Evolutionary conservation across 2,329 filamentous ascomycete species (phyloP), one percentile per base, ranked within the genome.

Genomic region (Trichoderma sp.): DNA sequence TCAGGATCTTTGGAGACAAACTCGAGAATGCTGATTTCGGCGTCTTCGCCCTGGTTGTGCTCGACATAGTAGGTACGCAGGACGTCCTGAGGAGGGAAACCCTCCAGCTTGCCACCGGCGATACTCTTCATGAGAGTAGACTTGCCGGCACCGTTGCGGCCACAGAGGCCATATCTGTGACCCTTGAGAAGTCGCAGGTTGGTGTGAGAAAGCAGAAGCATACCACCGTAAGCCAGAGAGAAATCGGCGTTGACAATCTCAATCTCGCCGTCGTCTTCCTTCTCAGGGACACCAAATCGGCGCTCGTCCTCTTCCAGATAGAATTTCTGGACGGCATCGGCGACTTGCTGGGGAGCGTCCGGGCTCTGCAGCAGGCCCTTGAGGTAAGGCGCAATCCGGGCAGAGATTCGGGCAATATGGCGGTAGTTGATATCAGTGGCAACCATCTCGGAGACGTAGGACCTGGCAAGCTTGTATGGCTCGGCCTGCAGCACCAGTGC

Each of bases 121-220:
- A 99, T 99, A 78, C 92, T 93, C 78, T 93, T 92, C 95, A 99
- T 98, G 68, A 99, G 87, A 1, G 95, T 99, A n/a, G 95, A 98
- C 83, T 99, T 99, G 77, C 95, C 95, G 67, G 94, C 93, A 83
- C 95, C 95, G 79, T 99, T 99, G 74, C 94, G 92, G 75, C 95
- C 95, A 76, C 94, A 97, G 19, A 99, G 91, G 78, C 95, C 95
- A 78, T 99, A 99, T 68, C 95, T 91, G 80, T 98, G 95, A 67
- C 95, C 95, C 84, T 98, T 97, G 75, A 98, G 87, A 9, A 99
- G 88, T 50, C 93, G 90, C 52, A 99, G 84, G 78, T 97, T 98
- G 72, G 95, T 97, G 82, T 98, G 95, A 5, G 93, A 97, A 25
- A 99, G 87, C 70, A 99, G 84, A 72, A 99, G 88, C 94, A 97